A percentile compares a stretch with the other conserved stretches of the same genome.
Conservation (phyloP, 768 basidiomycete genomes). For the Serendipita vermifera region DNA sequence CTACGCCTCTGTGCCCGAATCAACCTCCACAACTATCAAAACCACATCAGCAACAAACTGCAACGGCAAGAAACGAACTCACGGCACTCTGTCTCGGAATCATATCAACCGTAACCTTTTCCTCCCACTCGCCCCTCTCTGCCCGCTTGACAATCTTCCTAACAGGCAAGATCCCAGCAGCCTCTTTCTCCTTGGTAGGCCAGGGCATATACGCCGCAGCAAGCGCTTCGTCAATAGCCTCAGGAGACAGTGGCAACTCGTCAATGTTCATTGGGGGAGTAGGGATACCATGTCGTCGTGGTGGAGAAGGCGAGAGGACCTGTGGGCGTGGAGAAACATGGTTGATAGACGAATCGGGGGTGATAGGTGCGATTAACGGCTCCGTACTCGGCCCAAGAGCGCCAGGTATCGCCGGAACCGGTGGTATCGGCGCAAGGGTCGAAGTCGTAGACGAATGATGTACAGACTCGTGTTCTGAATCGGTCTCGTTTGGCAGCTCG, state of each 20-base stretch:
- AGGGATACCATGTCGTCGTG: neutral
- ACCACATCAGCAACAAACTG: neutral
- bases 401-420: no score
- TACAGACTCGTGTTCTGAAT: neutral
- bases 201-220: slow-evolving; percentile 1
- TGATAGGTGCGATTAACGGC: neutral
- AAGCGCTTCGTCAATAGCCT: slow-evolving; percentile 1
- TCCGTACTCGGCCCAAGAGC: neutral
- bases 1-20: slow-evolving; percentile 1
- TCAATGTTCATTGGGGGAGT: neutral
- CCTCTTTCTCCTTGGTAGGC: neutral
- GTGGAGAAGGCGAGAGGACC: neutral
- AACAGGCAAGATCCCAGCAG: neutral
- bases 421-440: no score
- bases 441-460: neutral
- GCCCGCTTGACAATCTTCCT: slow-evolving; percentile 6
- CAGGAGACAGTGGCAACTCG: neutral
- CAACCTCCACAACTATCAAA: neutral
- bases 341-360: neutral
- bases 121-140: neutral
- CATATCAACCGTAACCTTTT: neutral
- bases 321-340: neutral
- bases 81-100: slow-evolving; percentile 3
- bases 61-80: neutral
- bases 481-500: neutral